Conservation (phyloP, 2,329 filamentous ascomycete species). For the Cladobotryum mycophilum region DNA sequence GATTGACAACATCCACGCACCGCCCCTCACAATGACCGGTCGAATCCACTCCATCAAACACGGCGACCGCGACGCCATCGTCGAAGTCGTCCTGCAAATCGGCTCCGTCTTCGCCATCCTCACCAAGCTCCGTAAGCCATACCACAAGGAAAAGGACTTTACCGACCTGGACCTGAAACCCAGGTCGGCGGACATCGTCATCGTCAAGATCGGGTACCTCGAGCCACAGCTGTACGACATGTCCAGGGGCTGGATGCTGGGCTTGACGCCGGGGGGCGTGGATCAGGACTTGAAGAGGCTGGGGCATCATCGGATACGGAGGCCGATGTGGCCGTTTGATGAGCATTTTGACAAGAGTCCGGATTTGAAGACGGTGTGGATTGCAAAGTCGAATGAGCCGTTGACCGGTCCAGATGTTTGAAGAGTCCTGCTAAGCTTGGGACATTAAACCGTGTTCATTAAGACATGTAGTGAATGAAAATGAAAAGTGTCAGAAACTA, state of each 20-base stretch:
- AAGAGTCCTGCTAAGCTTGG: no score
- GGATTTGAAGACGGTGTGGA: constrained; percentile 17
- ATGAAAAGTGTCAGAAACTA: no score
- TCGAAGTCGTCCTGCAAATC: constrained; percentile 44
- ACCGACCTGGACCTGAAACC: constrained; percentile 40
- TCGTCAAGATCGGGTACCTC: constrained; percentile 51
- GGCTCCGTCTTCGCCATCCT: constrained; percentile 46
- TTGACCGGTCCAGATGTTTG: constrained; percentile 13
- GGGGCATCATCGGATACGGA: constrained; percentile 40
- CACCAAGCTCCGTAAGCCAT: constrained; percentile 46
- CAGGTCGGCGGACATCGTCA: constrained; percentile 41
- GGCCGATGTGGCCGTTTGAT: constrained; percentile 38
- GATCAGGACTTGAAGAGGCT: constrained; percentile 45
- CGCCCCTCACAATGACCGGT: constrained; percentile 45
- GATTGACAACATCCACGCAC: constrained; percentile 41
- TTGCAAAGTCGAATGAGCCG: constrained; percentile 15
- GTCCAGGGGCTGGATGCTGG: constrained; percentile 49
- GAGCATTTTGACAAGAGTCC: constrained; percentile 15
- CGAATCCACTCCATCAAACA: constrained; percentile 43
- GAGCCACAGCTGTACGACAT: constrained; percentile 49
- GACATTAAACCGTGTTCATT: no score
- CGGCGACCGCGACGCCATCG: constrained; percentile 41
- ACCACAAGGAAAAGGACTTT: constrained; percentile 48
- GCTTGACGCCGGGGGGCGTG: constrained; percentile 46
- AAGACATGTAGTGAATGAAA: no score